Base-by-base conservation (phyloP, 805 yeast genomes). In the Schizosaccharomyces lindneri region DNA sequence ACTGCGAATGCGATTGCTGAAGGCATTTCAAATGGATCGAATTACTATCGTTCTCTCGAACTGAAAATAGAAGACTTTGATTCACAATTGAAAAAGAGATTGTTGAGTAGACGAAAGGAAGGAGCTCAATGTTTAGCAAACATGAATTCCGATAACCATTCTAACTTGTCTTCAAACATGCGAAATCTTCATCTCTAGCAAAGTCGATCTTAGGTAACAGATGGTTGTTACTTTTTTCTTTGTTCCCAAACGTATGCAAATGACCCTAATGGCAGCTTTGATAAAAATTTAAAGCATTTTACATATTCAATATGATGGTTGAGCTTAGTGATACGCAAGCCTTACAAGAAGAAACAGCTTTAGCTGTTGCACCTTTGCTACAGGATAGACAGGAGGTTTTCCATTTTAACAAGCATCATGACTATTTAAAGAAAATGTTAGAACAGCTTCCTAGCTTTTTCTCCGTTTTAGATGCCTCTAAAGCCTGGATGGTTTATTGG, bases 401-500 rank as follows among this genome's bases (percentile, higher is more conserved):
- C 5, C 13, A 46, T 17, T 46, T 46, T 9, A n/a, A 7, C 21
- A 46, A 46, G 51, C 57, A 51, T 24, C 13, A 19, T 9, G 15
- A 51, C 5, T 51, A 24, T 51, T 15, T 51, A 29, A 29, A 21
- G 36, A 51, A 29, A 21, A 24, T 29, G 31, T 29, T 51, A 51
- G 36, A 51, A 24, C 36, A 76, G 19, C 73, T 85, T 32, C 85
- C 88, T 0, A 64, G 72, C 1, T 73, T 70, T 7, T 83, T 78
- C 69, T 68, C 70, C 2, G 77, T 77, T 0, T 74, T 87, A 59
- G 97, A 90, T 70, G 93, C 97, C 0, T 85, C 93, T n/a, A 88
- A 84, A 64, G 82, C 95, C 0, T 93, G 97, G 97, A 73, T 90
- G 67, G 63, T 85, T 1, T 90, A 85, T 69, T 93, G 98, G 98